phyloP scores from a whole-genome alignment of 2,329 filamentous ascomycete species.

The Cordyceps militaris region DNA sequence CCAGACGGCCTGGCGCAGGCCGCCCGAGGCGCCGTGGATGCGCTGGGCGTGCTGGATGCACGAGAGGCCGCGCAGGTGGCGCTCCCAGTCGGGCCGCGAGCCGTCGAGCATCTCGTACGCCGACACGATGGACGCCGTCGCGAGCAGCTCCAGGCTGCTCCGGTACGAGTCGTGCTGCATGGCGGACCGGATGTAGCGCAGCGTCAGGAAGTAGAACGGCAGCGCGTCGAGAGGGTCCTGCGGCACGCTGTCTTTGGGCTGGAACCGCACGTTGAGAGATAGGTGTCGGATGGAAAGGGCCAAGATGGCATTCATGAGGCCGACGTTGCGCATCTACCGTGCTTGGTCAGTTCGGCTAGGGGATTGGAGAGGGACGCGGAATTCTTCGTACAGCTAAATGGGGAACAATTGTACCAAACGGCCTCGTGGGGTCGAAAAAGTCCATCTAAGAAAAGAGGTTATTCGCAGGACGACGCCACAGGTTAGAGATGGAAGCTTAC shows the following conservation, averaged over 20 bases:
- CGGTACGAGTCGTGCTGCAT: background rate
- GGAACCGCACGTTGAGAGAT: background rate
- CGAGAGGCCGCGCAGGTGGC: slow-evolving; percentile 55
- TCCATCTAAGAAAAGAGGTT: background rate
- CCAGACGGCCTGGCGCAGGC: slow-evolving; percentile 51
- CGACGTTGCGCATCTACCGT: background rate
- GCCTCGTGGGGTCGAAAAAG: background rate
- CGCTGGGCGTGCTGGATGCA: slow-evolving; percentile 56
- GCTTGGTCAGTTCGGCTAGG: too few species aligned
- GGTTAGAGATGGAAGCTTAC: too few species aligned
- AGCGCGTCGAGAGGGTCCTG: background rate
- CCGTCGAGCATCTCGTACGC: slow-evolving; percentile 58
- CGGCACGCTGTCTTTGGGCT: background rate
- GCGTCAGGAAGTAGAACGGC: background rate
- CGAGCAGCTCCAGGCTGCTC: slow-evolving; percentile 39
- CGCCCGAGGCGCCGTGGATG: slow-evolving; percentile 49
- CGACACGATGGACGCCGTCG: slow-evolving; percentile 50
- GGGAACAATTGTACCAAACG: background rate
- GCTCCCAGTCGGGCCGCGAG: slow-evolving; percentile 45
- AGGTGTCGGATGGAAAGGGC: background rate
- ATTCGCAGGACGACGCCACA: too few species aligned
- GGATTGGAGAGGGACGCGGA: too few species aligned
- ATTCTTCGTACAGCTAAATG: background rate
- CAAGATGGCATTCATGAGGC: background rate
- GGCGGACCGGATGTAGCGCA: background rate